A percentile compares a stretch with the other conserved stretches of the same genome.
These are phyloP conservation scores for Aspergillus nidulans DNA, from an alignment of 495 filamentous ascomycete species.

Conservation along the genomic window DNA sequence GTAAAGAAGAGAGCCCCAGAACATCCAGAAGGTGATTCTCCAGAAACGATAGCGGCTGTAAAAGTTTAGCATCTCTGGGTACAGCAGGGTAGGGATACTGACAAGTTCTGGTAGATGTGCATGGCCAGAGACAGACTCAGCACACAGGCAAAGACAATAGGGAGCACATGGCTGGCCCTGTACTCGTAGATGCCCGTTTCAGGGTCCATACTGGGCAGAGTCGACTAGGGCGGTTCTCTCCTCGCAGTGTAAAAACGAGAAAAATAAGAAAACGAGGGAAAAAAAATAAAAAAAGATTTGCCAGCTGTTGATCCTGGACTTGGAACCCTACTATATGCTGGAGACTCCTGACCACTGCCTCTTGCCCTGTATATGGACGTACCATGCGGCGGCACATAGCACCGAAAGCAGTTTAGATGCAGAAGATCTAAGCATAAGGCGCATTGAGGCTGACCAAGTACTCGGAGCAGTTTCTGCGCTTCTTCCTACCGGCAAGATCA, in stretches of 20 bases:
- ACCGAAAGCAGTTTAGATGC: neutral
- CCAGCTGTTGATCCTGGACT: neutral
- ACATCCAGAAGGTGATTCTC: slow-evolving; percentile 42
- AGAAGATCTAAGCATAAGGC: neutral
- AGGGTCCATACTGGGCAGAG: neutral
- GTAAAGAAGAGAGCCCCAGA: slow-evolving; percentile 38
- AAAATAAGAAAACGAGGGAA: too few relatives aligned
- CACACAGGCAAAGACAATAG: slow-evolving; percentile 34
- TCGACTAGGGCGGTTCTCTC: too few relatives aligned
- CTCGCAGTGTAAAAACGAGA: too few relatives aligned
- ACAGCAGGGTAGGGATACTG: neutral
- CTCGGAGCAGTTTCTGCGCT: neutral
- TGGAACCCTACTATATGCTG: neutral
- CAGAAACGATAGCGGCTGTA: slow-evolving; percentile 35
- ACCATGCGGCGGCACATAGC: neutral
- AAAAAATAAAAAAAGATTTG: too few relatives aligned
- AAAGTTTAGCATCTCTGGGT: neutral
- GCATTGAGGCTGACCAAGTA: neutral
- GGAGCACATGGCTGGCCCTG: slow-evolving; percentile 36
- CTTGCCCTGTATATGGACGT: neutral
- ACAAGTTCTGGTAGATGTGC: slow-evolving; percentile 35
- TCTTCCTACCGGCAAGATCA: too few relatives aligned
- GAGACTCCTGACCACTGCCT: neutral
- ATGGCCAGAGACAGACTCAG: slow-evolving; percentile 29
- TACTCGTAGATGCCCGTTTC: slow-evolving; percentile 20